Evolutionary conservation across 2,329 filamentous ascomycete genomes (phyloP).

Genomic region (Boeremia lycopersici): DNA sequence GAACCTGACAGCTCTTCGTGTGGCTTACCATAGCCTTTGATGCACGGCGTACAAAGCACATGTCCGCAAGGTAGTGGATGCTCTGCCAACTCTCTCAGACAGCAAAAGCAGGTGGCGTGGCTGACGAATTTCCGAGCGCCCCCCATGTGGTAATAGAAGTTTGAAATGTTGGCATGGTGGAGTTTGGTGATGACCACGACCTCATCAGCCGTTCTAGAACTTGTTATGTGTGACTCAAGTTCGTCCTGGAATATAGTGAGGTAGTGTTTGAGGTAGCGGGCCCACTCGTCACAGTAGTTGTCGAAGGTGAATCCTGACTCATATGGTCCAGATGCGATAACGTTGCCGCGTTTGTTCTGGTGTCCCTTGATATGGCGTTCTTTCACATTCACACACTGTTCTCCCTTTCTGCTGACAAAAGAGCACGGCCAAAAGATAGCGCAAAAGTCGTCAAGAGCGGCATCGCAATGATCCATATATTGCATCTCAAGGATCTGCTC

Average conservation of each 20-base stretch:
- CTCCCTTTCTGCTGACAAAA: background rate
- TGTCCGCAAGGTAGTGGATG: conserved; percentile 56
- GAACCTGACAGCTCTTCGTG: background rate
- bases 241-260: no score
- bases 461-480: no score
- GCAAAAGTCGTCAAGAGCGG: background rate
- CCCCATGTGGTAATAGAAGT: conserved; percentile 11
- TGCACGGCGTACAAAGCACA: conserved; percentile 52
- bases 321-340: background rate
- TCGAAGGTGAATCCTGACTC: background rate
- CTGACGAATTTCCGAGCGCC: conserved; percentile 39
- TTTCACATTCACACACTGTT: background rate
- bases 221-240: no score
- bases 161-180: background rate
- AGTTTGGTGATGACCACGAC: no score
- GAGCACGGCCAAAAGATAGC: background rate
- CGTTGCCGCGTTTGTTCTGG: background rate
- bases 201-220: no score
- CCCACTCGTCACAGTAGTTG: no score
- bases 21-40: background rate
- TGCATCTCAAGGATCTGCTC: no score
- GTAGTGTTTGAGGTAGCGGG: no score
- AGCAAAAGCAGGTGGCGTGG: conserved; percentile 56
- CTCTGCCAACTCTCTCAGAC: conserved; percentile 51
- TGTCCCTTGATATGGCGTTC: background rate